Evolutionary conservation across 495 filamentous ascomycete genomes (phyloP).

Genomic region (Aspergillus cristatus): DNA sequence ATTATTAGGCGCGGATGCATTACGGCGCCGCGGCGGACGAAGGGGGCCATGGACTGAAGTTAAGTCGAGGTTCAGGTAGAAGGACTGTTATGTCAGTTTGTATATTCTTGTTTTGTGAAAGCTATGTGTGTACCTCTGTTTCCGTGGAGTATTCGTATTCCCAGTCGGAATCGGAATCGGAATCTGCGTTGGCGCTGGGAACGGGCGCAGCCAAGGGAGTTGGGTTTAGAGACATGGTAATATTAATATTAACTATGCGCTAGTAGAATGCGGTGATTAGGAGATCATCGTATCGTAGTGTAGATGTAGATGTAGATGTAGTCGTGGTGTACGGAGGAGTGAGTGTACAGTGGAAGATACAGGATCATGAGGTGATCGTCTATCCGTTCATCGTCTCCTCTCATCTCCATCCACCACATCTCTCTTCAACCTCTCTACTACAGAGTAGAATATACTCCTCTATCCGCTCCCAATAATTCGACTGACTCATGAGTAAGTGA

Average conservation of each 20-base stretch:
- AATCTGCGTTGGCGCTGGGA: constrained; percentile 6
- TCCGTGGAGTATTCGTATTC: constrained; percentile 55
- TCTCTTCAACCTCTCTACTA: not conserved
- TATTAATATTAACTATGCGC: too few species aligned
- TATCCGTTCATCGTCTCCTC: not conserved
- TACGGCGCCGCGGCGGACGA: constrained; percentile 25
- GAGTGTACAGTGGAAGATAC: too few species aligned
- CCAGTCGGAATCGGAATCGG: constrained; percentile 38
- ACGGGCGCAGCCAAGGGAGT: constrained; percentile 10
- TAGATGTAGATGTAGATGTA: not conserved
- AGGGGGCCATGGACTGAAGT: constrained; percentile 34
- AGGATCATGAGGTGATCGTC: too few species aligned
- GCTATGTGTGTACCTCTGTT: constrained; percentile 39
- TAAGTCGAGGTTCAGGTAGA: constrained; percentile 48
- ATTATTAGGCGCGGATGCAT: constrained; percentile 1
- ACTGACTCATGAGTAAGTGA: too few species aligned
- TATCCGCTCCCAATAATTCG: too few species aligned
- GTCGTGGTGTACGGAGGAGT: too few species aligned
- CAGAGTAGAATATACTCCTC: too few species aligned
- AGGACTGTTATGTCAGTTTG: constrained; percentile 26
- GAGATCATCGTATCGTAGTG: not conserved
- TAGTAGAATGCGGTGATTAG: too few species aligned
- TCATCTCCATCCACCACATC: not conserved
- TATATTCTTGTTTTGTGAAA: not conserved
- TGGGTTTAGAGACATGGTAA: constrained; percentile 18